Evolutionary conservation across 2,329 filamentous ascomycete genomes (phyloP), one percentile per base, ranked within the genome.

Genomic region (Aulographum hederae): DNA sequence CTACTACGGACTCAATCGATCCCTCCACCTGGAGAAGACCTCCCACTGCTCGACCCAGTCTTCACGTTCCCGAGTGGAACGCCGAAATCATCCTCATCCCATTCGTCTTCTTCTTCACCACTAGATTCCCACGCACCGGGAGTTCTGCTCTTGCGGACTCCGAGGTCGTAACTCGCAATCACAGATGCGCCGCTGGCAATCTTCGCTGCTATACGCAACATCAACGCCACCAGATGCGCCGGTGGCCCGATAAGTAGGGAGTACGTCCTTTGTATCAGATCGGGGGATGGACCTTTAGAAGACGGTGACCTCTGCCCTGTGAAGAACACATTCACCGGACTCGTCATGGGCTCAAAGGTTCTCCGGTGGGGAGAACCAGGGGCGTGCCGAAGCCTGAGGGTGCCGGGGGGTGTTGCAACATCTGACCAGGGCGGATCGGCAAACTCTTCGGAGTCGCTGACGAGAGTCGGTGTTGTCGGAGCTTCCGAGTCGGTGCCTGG

Each of bases 211-310:
- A 93, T 80, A 34, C 73, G 72, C 4, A 93, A 65, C 63, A 93
- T 84, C 26, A 92, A 60, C 17, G 70, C 63, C 21, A 92, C 67
- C 2, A 92, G 65, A 43, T 85, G 72, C 20, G 75, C 69, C 0
- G 85, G 82, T n/a, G 82, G 82, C 0, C 78, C 73, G 11, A 93
- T 57, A 3, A 92, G 64, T 18, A 89, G 65, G 32, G 79, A 73
- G 39, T 69, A 73, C 0, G 82, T 84, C 53, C 80, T 85, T 34
- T 75, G 69, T 17, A 92, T 65, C 18, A 92, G 67, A 3, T 72
- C 66, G 31, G 69, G 58, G 26, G 53, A n/a, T n/a, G n/a, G n/a
- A n/a, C n/a, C n/a, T n/a, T n/a, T n/a, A n/a, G 43, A 26, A 55
- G 30, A 10, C 25, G 17, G 6, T 18, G 34, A 11, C 15, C 17